Conservation (phyloP, 306 rosid genomes). For the Canavalia ensiformis region DNA sequence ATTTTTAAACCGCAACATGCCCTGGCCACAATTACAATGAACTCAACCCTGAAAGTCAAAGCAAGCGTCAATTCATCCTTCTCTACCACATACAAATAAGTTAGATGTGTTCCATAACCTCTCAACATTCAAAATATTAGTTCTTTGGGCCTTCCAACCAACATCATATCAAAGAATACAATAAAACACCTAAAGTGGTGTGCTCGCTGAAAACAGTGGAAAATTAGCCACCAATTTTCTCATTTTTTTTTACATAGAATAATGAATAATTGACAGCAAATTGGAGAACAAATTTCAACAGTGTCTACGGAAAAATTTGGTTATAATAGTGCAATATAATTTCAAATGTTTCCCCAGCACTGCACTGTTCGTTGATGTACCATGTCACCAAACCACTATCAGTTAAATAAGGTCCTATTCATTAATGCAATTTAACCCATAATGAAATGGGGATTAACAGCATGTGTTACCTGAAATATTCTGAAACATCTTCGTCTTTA, state of each 20-base stretch:
- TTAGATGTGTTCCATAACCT: no score
- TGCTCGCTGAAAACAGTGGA: conserved; percentile 1
- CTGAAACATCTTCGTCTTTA: conserved; percentile 85
- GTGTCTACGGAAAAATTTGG: neutral
- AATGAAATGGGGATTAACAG: neutral
- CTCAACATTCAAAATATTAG: no score
- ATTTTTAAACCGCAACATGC: neutral
- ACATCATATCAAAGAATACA: neutral
- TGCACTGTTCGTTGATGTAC: neutral
- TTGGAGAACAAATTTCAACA: neutral
- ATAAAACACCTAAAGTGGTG: neutral
- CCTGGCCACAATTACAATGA: conserved; percentile 1
- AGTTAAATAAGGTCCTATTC: neutral
- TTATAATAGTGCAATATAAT: neutral
- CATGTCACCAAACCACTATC: neutral
- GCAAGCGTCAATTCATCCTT: neutral
- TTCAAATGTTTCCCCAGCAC: neutral
- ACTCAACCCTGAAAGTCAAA: neutral
- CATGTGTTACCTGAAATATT: conserved; percentile 68
- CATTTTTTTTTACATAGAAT: neutral
- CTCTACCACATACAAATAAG: neutral
- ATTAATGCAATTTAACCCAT: neutral
- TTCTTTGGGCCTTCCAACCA: no score
- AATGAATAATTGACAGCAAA: neutral
- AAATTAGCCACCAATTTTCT: neutral